Base-by-base conservation (phyloP, 495 filamentous ascomycete species). In the Tuber aestivum region DNA sequence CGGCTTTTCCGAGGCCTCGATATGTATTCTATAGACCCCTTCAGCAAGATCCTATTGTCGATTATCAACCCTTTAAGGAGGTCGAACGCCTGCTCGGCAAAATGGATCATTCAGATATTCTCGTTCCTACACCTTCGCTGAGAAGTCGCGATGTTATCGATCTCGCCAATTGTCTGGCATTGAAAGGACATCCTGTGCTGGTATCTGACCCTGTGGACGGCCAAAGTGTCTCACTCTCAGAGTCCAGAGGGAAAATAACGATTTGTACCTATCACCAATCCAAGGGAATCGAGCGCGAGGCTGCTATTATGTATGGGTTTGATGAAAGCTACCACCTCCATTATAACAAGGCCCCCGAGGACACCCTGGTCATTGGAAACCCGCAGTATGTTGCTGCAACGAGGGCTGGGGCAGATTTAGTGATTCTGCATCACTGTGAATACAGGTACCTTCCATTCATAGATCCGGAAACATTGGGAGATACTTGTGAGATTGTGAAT, bases 271-370 rank as follows among this genome's bases (percentile, higher is more conserved):
- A 65, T 41, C 76, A 78, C 70, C 74, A 78, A 56, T 41, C 44
- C 9, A 78, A 78, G n/a, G 76, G 76, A 21, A 72, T 76, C 38
- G 76, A 78, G 42, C 69, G 76, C n/a, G 48, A 76, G 16, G 76
- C 74, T 6, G 76, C 45, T 14, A 12, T 76, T 21, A 14, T 76
- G 27, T 69, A 61, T 38, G 70, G 69, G 12, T 78, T 78, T 41
- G 76, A 78, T 41, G 21, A 32, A 38, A 61, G 32, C 42, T 75
- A 71, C 27, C 16, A 76, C 35, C 21, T 3, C 14, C 72, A n/a
- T 70, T 69, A 70, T 41, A n/a, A 73, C 74, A 68, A 20, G 41
- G 12, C 27, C 42, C 45, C 72, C 8, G 50, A 35, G 32, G 10
- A 35, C 32, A 71, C 12, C 7, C 44, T 1, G 10, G 45, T 71